Evolutionary conservation across 352 stramenopile genomes (phyloP).

Genomic region (Pythium pyrilobum): DNA sequence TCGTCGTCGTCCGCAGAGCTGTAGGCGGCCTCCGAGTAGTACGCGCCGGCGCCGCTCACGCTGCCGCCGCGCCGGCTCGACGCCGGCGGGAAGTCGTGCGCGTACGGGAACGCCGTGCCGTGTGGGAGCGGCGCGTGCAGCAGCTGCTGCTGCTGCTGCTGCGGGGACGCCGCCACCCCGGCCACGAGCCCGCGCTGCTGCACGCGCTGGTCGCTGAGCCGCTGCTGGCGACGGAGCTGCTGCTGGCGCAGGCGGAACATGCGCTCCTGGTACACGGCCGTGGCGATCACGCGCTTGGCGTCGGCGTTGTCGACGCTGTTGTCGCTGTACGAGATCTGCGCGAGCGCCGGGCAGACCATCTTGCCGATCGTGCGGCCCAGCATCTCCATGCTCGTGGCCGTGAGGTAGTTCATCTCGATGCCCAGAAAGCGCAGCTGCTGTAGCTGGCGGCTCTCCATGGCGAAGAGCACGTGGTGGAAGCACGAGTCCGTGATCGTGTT

Average conservation of each 20-base stretch:
- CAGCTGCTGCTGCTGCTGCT: constrained; percentile 3
- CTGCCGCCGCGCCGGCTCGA: neutral
- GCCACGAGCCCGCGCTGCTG: neutral
- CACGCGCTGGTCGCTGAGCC: neutral
- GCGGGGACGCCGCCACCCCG: neutral
- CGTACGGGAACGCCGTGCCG: constrained; percentile 15
- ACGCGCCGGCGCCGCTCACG: neutral
- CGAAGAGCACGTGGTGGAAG: constrained; percentile 76
- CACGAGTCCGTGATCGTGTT: constrained; percentile 84
- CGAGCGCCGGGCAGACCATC: constrained; percentile 65
- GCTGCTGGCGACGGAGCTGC: constrained; percentile 28
- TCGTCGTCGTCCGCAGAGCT: constrained; percentile 18
- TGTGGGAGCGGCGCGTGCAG: neutral
- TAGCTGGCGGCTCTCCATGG: constrained; percentile 73
- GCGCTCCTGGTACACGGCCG: constrained; percentile 72
- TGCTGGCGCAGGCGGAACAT: constrained; percentile 55
- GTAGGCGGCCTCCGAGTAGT: constrained; percentile 12
- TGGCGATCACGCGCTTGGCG: constrained; percentile 72
- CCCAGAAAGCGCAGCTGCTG: constrained; percentile 62
- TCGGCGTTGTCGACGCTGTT: constrained; percentile 74
- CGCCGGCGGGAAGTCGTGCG: constrained; percentile 5
- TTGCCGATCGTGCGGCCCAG: constrained; percentile 78
- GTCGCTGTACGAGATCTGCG: constrained; percentile 86
- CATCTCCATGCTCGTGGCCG: constrained; percentile 80
- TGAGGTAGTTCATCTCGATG: constrained; percentile 86